Evolutionary conservation across 1,284 basidiomycete genomes (phyloP).

Genomic region (Rhodotorula sp.): DNA sequence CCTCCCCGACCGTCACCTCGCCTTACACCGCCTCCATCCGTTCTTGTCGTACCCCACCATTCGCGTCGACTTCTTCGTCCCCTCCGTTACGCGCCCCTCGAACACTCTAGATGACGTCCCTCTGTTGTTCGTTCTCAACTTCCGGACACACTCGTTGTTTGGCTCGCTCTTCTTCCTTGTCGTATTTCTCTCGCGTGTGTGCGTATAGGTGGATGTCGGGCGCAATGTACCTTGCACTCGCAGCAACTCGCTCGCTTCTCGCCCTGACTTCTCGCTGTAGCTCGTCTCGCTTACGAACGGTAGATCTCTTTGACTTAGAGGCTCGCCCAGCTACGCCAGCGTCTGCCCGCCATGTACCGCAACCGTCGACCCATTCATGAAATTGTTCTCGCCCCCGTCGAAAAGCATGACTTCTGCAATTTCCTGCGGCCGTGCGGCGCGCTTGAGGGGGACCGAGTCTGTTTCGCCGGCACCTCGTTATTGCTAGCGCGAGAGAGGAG

Average conservation of each 20-base stretch:
- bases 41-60: background rate
- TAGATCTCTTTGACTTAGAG: too few species aligned
- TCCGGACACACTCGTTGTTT: too few species aligned
- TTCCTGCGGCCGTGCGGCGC: constrained; percentile 4
- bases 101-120: background rate
- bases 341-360: constrained; percentile 20
- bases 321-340: constrained; percentile 2
- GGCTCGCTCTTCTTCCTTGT: too few species aligned
- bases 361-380: constrained; percentile 15
- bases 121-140: background rate
- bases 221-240: too few species aligned
- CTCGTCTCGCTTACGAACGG: background rate
- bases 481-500: too few species aligned
- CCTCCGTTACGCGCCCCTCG: background rate
- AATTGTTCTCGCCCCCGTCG: constrained; percentile 15
- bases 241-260: too few species aligned
- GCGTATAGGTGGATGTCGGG: too few species aligned
- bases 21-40: background rate
- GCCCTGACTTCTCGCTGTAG: background rate
- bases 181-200: too few species aligned
- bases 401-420: constrained; percentile 24
- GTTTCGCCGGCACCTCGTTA: background rate
- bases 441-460: constrained; percentile 8
- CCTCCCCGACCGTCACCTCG: background rate
- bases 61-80: background rate